A percentile compares a stretch with the other conserved stretches of the same genome.
Conservation (phyloP, 2,329 filamentous ascomycete genomes). For the Alternaria arbusti region DNA sequence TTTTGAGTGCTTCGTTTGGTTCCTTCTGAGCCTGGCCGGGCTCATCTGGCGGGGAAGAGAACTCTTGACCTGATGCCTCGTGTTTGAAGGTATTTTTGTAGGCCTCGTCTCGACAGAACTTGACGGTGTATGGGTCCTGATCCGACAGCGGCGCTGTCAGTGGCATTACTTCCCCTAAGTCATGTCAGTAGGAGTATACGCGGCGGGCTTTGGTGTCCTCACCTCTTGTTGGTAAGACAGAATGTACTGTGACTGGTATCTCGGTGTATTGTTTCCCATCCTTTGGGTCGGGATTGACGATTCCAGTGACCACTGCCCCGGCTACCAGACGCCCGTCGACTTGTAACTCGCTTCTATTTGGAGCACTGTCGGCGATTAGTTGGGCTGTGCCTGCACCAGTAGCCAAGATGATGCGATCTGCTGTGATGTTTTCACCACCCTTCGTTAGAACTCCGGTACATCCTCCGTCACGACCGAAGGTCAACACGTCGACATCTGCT, state of each 20-base stretch:
- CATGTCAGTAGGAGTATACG: rapidly evolving
- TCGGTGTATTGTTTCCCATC: neutral
- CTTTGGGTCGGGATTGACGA: neutral
- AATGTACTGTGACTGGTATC: neutral
- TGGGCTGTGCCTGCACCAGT: neutral
- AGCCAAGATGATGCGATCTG: neutral
- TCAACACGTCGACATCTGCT: neutral
- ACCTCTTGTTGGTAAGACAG: neutral
- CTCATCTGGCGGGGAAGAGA: neutral
- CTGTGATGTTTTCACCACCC: neutral
- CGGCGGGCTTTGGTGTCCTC: rapidly evolving
- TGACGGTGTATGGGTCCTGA: neutral
- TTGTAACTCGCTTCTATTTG: neutral
- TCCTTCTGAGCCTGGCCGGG: neutral
- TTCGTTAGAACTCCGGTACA: neutral
- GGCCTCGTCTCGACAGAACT: neutral
- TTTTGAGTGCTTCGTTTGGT: neutral
- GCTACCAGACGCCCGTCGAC: neutral
- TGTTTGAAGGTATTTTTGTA: neutral
- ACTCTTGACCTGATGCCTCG: neutral
- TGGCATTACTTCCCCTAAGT: neutral
- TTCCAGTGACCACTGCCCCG: neutral
- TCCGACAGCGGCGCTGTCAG: neutral
- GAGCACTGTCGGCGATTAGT: neutral
- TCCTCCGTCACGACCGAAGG: neutral